Evolutionary conservation across 441 rosid species (phyloP).

Genomic region (Populus trichocarpa): DNA sequence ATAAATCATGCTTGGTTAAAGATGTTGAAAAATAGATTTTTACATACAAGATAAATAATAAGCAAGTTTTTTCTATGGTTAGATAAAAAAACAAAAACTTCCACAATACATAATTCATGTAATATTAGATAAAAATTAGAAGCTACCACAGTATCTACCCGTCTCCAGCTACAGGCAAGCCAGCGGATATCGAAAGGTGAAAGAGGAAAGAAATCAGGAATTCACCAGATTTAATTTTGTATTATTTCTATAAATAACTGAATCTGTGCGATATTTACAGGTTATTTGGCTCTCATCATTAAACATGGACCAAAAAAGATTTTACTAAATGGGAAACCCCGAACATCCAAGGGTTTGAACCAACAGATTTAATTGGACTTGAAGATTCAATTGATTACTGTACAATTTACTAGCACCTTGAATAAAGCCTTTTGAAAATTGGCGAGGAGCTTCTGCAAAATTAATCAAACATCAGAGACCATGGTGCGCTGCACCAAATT

Average conservation of each 20-base stretch:
- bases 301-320: conserved; percentile 21
- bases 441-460: background rate
- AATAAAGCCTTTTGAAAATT: conserved; percentile 13
- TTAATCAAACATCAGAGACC: conserved; percentile 4
- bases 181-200: background rate
- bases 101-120: background rate
- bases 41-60: too few species aligned
- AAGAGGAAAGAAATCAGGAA: background rate
- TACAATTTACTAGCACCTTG: conserved; percentile 33
- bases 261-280: conserved; percentile 34
- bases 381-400: conserved; percentile 12
- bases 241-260: background rate
- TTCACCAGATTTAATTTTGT: background rate
- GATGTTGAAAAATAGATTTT: too few species aligned
- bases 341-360: conserved; percentile 16
- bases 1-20: too few species aligned
- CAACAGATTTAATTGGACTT: conserved; percentile 21
- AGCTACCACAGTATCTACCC: background rate
- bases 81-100: background rate
- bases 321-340: conserved; percentile 21
- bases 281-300: conserved; percentile 29
- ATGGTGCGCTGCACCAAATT: conserved; percentile 16
- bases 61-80: too few species aligned
- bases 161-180: background rate
- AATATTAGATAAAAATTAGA: too few species aligned